Evolutionary conservation across 306 rosid species (phyloP).

Genomic region (Rosa multiflora): DNA sequence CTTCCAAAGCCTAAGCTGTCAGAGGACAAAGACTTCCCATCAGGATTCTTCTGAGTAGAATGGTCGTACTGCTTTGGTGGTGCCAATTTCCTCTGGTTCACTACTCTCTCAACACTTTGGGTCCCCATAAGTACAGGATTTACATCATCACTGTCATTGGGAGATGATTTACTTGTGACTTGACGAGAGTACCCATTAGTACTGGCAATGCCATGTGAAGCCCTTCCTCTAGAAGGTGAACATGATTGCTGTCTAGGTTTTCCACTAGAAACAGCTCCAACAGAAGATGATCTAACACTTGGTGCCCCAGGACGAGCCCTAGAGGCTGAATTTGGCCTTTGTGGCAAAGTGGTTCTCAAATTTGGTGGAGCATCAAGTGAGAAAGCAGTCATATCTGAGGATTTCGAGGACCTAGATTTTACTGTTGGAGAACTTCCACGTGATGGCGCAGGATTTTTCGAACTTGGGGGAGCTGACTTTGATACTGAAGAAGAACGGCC

Average conservation of each 20-base stretch:
- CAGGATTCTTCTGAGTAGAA: constrained; percentile 37
- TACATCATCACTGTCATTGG: constrained; percentile 56
- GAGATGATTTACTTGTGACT: constrained; percentile 54
- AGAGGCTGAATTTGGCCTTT: constrained; percentile 67
- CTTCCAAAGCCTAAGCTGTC: constrained; percentile 84
- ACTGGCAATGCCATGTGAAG: constrained; percentile 35
- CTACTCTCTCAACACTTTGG: constrained; percentile 97
- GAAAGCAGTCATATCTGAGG: constrained; percentile 64
- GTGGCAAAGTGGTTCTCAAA: constrained; percentile 57
- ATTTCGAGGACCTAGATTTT: constrained; percentile 63
- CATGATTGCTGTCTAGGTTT: constrained; percentile 47
- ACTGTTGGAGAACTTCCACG: constrained; percentile 65
- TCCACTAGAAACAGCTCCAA: constrained; percentile 36
- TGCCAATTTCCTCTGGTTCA: constrained; percentile 90
- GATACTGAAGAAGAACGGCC: constrained; percentile 69
- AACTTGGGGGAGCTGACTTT: constrained; percentile 50
- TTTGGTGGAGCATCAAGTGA: constrained; percentile 62
- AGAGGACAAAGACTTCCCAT: constrained; percentile 59
- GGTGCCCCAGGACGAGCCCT: constrained; percentile 64
- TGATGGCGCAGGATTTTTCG: constrained; percentile 47
- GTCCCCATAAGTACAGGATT: constrained; percentile 86
- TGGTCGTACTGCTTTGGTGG: constrained; percentile 75
- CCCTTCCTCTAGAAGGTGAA: constrained; percentile 58
- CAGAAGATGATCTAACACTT: constrained; percentile 50
- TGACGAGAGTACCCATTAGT: constrained; percentile 47